Conservation (phyloP, 208 protist genomes). For the Trichomonas vaginalis region DNA sequence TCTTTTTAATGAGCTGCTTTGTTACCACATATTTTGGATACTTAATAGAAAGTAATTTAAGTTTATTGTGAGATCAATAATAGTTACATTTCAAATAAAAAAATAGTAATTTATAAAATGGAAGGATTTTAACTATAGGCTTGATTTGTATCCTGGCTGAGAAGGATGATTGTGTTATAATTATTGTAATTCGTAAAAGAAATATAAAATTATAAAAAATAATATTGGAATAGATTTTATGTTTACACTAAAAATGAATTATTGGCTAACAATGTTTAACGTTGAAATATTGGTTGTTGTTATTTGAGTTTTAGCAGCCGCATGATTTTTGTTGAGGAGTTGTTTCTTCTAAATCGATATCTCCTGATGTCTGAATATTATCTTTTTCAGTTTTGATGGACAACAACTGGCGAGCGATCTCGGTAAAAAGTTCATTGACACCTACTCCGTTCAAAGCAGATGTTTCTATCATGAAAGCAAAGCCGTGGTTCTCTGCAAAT, state of each 20-base stretch:
- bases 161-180: no score
- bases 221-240: not conserved
- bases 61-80: no score
- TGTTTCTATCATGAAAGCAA: not conserved
- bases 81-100: no score
- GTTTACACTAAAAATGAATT: not conserved
- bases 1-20: no score
- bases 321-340: not conserved
- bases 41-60: no score
- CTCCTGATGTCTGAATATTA: not conserved
- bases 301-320: no score
- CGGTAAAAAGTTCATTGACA: not conserved
- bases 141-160: no score
- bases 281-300: no score
- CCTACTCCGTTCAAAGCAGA: not conserved
- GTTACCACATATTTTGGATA: no score
- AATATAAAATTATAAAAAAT: not conserved
- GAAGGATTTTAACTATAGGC: no score
- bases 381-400: not conserved
- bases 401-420: not conserved
- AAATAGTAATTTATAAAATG: no score
- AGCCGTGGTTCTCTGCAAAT: not conserved
- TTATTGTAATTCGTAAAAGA: no score
- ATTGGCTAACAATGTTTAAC: not conserved
- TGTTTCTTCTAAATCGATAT: not conserved